A percentile compares a stretch with the other conserved stretches of the same genome.
These are phyloP conservation scores for Phytopythium helicoides DNA, from an alignment of 352 stramenopile species.

Conservation along the genomic window DNA sequence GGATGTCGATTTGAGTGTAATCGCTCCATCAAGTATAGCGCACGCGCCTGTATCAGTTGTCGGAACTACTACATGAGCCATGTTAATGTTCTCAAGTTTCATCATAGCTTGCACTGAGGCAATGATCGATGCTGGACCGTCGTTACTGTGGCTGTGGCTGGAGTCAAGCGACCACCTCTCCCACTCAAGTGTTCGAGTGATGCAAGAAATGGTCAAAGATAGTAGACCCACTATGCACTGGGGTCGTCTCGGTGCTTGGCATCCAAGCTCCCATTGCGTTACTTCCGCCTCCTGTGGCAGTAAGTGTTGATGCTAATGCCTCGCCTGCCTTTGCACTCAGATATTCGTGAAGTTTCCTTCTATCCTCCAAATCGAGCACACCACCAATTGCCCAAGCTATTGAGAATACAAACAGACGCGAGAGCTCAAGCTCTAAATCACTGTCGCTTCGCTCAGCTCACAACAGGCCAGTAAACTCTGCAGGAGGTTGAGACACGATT, in stretches of 20 bases:
- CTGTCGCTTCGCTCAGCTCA: conserved; percentile 52
- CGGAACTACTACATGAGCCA: conserved; percentile 82
- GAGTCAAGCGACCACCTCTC: conserved; percentile 73
- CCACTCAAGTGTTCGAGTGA: conserved; percentile 87
- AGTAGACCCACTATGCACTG: conserved; percentile 25
- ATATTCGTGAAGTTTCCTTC: conserved; percentile 69
- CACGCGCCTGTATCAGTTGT: conserved; percentile 81
- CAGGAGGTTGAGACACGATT: conserved; percentile 65
- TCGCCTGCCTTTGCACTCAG: conserved; percentile 36
- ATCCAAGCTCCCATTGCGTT: neutral
- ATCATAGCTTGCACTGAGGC: conserved; percentile 1
- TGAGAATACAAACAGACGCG: conserved; percentile 83
- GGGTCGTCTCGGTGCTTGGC: neutral
- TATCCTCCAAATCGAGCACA: conserved; percentile 81
- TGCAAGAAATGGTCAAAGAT: conserved; percentile 94
- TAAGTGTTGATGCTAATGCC: conserved; percentile 17
- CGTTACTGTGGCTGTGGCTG: conserved; percentile 14
- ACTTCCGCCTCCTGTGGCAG: neutral
- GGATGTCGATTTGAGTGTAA: conserved; percentile 50
- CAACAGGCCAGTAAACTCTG: conserved; percentile 51
- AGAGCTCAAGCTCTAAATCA: conserved; percentile 69
- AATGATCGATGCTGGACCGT: neutral
- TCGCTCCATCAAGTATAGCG: conserved; percentile 67
- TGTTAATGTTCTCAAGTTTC: conserved; percentile 44
- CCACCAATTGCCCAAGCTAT: conserved; percentile 84